Conservation (phyloP, 1,284 basidiomycete genomes). For the Ustilago curta region DNA sequence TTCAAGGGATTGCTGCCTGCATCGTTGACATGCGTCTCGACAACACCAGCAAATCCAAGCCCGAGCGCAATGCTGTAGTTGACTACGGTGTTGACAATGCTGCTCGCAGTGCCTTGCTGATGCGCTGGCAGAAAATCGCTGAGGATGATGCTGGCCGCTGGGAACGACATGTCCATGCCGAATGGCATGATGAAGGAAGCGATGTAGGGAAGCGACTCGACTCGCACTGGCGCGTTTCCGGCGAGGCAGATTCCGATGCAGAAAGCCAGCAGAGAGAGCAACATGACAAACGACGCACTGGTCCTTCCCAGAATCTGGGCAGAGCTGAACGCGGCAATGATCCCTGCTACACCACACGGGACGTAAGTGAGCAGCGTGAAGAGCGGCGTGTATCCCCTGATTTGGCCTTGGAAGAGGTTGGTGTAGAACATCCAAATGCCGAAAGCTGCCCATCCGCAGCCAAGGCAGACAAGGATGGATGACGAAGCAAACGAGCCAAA, state of each 20-base stretch:
- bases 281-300: constrained; percentile 45
- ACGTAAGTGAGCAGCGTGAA: constrained; percentile 30
- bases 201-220: constrained; percentile 35
- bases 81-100: constrained; percentile 60
- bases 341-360: constrained; percentile 38
- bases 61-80: constrained; percentile 60
- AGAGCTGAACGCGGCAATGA: constrained; percentile 47
- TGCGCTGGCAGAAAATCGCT: constrained; percentile 43
- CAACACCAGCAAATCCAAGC: constrained; percentile 56
- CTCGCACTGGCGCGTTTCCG: constrained; percentile 33
- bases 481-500: constrained; percentile 29
- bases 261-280: constrained; percentile 49
- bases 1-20: constrained; percentile 23
- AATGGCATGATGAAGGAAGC: constrained; percentile 41
- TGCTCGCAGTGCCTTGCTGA: constrained; percentile 55
- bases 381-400: constrained; percentile 31
- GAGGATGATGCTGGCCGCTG: constrained; percentile 53
- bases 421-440: constrained; percentile 54
- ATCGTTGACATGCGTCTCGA: constrained; percentile 53
- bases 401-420: constrained; percentile 24
- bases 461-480: constrained; percentile 40
- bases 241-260: constrained; percentile 47
- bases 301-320: constrained; percentile 36
- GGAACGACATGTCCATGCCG: constrained; percentile 59
- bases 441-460: constrained; percentile 53